Percentiles rank a stretch among this genome's conserved stretches.
Evolutionary conservation across 208 protist genomes (phyloP).

Genomic region (Leishmania gerbilli): DNA sequence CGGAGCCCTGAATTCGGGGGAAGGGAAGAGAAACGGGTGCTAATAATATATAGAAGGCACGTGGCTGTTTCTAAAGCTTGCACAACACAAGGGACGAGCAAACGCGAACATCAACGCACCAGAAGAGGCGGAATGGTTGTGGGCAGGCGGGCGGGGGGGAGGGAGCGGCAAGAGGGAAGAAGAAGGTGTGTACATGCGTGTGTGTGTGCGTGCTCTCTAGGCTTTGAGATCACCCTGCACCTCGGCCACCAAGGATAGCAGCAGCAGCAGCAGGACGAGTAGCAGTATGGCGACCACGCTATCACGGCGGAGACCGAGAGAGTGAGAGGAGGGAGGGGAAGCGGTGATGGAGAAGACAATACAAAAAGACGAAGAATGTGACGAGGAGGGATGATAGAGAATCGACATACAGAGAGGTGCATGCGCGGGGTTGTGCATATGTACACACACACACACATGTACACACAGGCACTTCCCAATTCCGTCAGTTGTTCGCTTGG

Average conservation of each 20-base stretch:
- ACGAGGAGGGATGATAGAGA: background rate
- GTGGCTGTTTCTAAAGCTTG: background rate
- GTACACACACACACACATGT: background rate
- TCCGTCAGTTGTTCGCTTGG: background rate
- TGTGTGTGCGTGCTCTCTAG: background rate
- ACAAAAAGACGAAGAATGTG: background rate
- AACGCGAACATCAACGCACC: background rate
- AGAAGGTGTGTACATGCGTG: background rate
- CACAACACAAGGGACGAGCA: background rate
- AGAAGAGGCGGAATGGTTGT: background rate
- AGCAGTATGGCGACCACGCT: background rate
- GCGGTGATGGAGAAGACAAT: background rate
- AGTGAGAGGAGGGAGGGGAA: background rate
- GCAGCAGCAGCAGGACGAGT: background rate
- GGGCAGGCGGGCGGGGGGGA: background rate
- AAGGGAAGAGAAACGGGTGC: background rate
- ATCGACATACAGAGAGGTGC: background rate
- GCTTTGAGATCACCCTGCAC: background rate
- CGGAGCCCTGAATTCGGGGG: background rate
- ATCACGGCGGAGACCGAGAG: background rate
- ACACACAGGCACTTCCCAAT: background rate
- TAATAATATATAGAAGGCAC: background rate
- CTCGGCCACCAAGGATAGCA: background rate
- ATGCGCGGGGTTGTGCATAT: background rate
- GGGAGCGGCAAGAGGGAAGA: background rate